Evolutionary conservation across 257 asterid genomes (phyloP).

Genomic region (Anisodus acutangulus): DNA sequence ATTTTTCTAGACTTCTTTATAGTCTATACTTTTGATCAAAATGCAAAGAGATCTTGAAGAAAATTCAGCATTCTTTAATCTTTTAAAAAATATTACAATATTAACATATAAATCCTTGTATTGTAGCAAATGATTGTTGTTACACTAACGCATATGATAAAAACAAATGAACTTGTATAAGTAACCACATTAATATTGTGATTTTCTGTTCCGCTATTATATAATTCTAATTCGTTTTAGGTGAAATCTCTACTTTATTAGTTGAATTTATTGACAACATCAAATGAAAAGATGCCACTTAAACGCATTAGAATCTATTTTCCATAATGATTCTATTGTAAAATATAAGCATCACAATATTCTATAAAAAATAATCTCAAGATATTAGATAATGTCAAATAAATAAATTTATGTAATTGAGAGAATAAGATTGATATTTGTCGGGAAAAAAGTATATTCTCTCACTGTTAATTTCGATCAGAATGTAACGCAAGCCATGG

Average conservation of each 20-base stretch:
- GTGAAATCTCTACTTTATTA: too few relatives aligned
- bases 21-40: background rate
- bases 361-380: too few relatives aligned
- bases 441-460: too few relatives aligned
- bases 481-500: too few relatives aligned
- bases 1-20: background rate
- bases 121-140: background rate
- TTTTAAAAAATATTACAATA: background rate
- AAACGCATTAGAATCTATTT: background rate
- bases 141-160: background rate
- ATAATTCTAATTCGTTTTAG: background rate
- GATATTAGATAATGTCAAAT: background rate
- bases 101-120: background rate
- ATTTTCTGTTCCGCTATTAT: background rate
- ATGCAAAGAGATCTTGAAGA: background rate
- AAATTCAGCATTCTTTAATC: background rate
- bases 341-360: background rate
- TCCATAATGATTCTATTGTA: background rate
- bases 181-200: background rate
- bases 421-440: too few relatives aligned
- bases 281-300: background rate
- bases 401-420: too few relatives aligned
- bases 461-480: too few relatives aligned
- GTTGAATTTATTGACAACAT: background rate
- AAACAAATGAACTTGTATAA: slow-evolving; percentile 4